phyloP scores from a whole-genome alignment of 2,329 filamentous ascomycete genomes.

The Sphaceloma murrayae region DNA sequence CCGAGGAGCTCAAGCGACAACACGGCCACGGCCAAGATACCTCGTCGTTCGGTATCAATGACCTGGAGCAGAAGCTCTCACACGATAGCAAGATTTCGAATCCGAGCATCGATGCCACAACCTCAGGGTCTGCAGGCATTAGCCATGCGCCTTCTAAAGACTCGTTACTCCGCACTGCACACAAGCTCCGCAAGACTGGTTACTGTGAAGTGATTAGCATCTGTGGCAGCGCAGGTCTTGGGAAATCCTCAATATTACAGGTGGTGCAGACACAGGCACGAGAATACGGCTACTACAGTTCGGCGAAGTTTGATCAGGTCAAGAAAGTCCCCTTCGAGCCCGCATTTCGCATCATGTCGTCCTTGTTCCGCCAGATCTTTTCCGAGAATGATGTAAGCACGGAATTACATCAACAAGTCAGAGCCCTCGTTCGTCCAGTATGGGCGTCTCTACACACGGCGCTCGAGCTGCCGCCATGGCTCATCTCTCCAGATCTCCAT shows the following conservation, averaged over 20 bases:
- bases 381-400: constrained; percentile 54
- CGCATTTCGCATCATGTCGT: constrained; percentile 50
- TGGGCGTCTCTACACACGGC: constrained; percentile 49
- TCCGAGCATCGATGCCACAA: constrained; percentile 9
- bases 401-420: constrained; percentile 50
- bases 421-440: constrained; percentile 46
- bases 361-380: constrained; percentile 54
- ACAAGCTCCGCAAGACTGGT: constrained; percentile 42
- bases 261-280: constrained; percentile 49
- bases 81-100: constrained; percentile 18
- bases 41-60: background rate
- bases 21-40: constrained; percentile 2
- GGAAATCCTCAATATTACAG: constrained; percentile 52
- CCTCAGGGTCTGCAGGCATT: background rate
- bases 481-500: constrained; percentile 29
- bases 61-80: constrained; percentile 17
- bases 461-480: constrained; percentile 60
- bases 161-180: constrained; percentile 32
- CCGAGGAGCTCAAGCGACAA: constrained; percentile 2
- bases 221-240: constrained; percentile 47
- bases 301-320: constrained; percentile 51
- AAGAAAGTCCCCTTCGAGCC: constrained; percentile 53
- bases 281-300: constrained; percentile 50
- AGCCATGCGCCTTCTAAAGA: constrained; percentile 13
- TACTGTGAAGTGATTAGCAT: constrained; percentile 54